Percentiles rank a stretch among this genome's conserved stretches.
These are phyloP conservation scores for Sugiyamaella sp. DNA, from an alignment of 1,139 yeast genomes.

Conservation along the genomic window DNA sequence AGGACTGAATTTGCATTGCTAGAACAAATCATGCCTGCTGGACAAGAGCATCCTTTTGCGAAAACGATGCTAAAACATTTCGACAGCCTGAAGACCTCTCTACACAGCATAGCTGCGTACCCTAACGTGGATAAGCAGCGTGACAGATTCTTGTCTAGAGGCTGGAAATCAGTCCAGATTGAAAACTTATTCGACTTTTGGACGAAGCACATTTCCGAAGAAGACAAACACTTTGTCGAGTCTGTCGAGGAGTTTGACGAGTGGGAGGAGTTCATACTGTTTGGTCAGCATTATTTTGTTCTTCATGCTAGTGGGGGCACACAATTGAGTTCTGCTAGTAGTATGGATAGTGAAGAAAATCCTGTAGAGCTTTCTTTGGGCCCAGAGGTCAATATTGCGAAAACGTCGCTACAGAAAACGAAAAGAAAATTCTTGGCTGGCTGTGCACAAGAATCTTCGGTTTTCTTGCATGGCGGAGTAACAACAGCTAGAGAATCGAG, in stretches of 20 bases:
- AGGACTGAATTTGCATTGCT: constrained; percentile 65
- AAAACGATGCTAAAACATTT: constrained; percentile 77
- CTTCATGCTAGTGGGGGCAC: constrained; percentile 59
- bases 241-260: constrained; percentile 75
- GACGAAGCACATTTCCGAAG: constrained; percentile 48
- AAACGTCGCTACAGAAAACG: constrained; percentile 18
- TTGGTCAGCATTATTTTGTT: constrained; percentile 75
- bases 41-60: constrained; percentile 66
- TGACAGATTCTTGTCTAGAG: constrained; percentile 52
- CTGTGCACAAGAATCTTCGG: constrained; percentile 39
- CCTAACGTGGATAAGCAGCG: constrained; percentile 56
- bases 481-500: constrained; percentile 49
- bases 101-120: constrained; percentile 66
- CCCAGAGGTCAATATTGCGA: constrained; percentile 30
- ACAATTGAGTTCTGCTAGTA: background rate
- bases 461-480: constrained; percentile 59
- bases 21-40: constrained; percentile 74
- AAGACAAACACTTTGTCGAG: constrained; percentile 50
- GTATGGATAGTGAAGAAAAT: background rate
- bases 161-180: constrained; percentile 55
- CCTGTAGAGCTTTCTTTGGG: background rate
- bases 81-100: constrained; percentile 64
- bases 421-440: constrained; percentile 55
- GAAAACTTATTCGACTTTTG: constrained; percentile 63
- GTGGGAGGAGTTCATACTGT: constrained; percentile 77